Base-by-base conservation (phyloP, 2,329 filamentous ascomycete genomes). In the Stemphylium vesicarium region DNA sequence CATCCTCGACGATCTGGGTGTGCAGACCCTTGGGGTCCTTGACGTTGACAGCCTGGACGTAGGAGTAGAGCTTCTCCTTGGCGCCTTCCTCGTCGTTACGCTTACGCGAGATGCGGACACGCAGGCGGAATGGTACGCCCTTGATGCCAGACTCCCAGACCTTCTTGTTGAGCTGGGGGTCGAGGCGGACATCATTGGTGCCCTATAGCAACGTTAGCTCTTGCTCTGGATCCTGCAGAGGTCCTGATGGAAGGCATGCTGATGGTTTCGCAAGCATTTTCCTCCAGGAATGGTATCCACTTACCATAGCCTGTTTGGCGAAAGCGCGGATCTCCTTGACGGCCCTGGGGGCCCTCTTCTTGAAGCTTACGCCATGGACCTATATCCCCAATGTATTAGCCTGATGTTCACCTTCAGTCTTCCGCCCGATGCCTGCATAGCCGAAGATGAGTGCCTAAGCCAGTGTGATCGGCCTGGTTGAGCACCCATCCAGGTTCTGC, bases 151-250 rank as follows among this genome's bases (percentile, higher is more conserved):
- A 85, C 84, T 99, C 95, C 95, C 95, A 99, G 80, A 99, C 94
- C 88, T 99, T 98, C 91, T 99, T 99, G 90, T 99, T 99, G 78
- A 99, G 85, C 84, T 95, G 90, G 77, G 95, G 95, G 87, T 99
- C 95, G 78, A 99, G 84, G 75, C 95, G 95, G 83, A 99, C 95
- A 80, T 99, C 95, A 77, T 86, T 82, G 83, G 95, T 99, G 79
- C 94, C 94, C 95, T 99, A 31, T 12, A 16, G 72, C 57, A 47
- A 26, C 50, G 50, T 67, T 68, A 71, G 58, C 54, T 24, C 46
- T 12, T 35, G 8, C 31, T 39, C 13, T 15, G 12, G 8, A 18
- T 36, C 16, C 26, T 29, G 31, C 3, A 18, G 12, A 20, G 9
- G 18, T 32, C 9, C 42, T 24, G 20, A 31, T 20, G 22, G 31